phyloP scores from a whole-genome alignment of 2,329 filamentous ascomycete genomes.

The Fusarium neocosmosporiellum region DNA sequence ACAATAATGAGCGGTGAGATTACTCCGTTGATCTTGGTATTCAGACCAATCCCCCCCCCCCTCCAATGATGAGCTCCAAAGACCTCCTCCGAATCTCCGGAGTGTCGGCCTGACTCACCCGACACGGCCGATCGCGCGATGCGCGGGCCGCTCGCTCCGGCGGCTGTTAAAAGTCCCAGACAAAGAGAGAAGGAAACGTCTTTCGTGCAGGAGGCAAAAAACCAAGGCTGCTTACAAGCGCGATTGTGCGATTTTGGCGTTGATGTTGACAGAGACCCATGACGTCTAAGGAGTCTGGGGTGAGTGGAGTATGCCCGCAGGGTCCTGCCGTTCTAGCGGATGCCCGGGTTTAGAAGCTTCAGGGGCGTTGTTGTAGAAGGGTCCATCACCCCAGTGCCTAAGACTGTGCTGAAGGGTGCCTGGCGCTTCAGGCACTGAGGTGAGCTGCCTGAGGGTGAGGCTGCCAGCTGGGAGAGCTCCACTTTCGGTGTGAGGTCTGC shows the following conservation, averaged over 20 bases:
- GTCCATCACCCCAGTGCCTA: background rate
- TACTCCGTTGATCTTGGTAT: background rate
- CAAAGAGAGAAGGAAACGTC: background rate
- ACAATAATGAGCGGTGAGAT: conserved; percentile 5
- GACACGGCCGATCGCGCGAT: conserved; percentile 33
- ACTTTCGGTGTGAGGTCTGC: background rate
- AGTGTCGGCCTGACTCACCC: conserved; percentile 24
- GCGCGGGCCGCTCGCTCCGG: conserved; percentile 20
- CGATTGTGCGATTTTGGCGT: conserved; percentile 46
- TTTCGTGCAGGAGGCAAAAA: conserved; percentile 3
- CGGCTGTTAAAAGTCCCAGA: background rate
- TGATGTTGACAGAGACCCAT: conserved; percentile 36
- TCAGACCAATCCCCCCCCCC: background rate
- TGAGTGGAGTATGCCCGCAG: conserved; percentile 27
- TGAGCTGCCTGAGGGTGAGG: background rate
- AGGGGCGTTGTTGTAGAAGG: conserved; percentile 27
- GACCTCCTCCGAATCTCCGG: conserved; percentile 11
- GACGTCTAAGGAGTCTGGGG: conserved; percentile 35
- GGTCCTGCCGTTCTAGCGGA: conserved; percentile 22
- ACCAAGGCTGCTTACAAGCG: background rate
- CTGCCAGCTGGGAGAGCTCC: background rate
- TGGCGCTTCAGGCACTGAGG: conserved; percentile 1
- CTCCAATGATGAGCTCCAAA: background rate
- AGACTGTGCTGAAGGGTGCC: conserved; percentile 5
- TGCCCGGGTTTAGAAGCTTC: conserved; percentile 18